A percentile compares a stretch with the other conserved stretches of the same genome.
Conservation (phyloP, 768 basidiomycete species). For the Termitomyces sp. region DNA sequence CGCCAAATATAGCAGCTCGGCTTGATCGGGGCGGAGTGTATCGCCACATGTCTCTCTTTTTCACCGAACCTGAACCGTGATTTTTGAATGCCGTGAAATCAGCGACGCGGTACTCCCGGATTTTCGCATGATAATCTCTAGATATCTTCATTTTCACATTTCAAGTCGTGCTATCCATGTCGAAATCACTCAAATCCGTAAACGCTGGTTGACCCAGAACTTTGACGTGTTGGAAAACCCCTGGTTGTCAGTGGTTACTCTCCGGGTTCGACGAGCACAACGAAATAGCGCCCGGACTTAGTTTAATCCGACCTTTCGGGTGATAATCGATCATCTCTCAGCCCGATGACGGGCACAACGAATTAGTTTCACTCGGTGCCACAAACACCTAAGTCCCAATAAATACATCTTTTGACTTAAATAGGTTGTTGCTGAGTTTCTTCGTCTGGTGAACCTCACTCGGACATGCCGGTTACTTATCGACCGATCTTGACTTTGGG, state of each 20-base stretch:
- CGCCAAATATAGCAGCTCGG: neutral
- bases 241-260: neutral
- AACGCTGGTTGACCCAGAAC: neutral
- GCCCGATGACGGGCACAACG: neutral
- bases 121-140: neutral
- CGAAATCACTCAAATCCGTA: neutral
- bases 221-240: neutral
- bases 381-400: neutral
- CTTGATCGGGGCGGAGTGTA: neutral
- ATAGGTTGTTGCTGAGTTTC: neutral
- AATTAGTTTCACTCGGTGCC: neutral
- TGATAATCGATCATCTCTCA: neutral
- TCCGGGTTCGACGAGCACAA: neutral
- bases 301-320: neutral
- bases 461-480: neutral
- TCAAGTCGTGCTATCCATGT: neutral
- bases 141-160: neutral
- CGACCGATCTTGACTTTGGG: neutral
- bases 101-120: neutral
- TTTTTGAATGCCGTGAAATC: neutral
- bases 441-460: neutral
- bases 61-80: neutral
- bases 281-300: neutral
- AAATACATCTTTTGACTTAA: neutral
- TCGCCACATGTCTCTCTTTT: neutral